phyloP scores from a whole-genome alignment of 495 filamentous ascomycete genomes.

The Margaritispora aquatica region DNA sequence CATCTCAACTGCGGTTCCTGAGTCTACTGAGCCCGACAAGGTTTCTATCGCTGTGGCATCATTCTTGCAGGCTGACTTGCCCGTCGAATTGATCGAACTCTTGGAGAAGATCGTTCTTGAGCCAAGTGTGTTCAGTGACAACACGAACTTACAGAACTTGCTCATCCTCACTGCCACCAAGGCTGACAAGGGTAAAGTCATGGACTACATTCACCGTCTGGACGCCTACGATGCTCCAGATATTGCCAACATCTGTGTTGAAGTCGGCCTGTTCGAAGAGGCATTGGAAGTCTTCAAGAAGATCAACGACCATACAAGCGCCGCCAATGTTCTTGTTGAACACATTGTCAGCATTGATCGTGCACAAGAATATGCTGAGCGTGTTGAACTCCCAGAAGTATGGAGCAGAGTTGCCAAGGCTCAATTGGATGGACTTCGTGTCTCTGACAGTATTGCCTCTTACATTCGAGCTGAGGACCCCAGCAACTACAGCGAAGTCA shows the following conservation, averaged over 20 bases:
- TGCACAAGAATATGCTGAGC: constrained; percentile 93
- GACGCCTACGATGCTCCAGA: constrained; percentile 86
- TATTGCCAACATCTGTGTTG: constrained; percentile 88
- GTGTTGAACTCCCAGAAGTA: constrained; percentile 92
- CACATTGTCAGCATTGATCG: constrained; percentile 98
- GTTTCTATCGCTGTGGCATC: constrained; percentile 92
- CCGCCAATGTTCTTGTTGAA: constrained; percentile 89
- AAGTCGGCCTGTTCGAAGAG: constrained; percentile 91
- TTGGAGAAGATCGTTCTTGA: constrained; percentile 99
- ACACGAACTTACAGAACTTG: constrained; percentile 90
- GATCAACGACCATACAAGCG: constrained; percentile 78
- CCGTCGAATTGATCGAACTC: constrained; percentile 91
- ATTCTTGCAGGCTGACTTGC: constrained; percentile 85
- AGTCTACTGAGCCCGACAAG: constrained; percentile 89
- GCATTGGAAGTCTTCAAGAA: constrained; percentile 99
- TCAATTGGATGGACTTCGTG: constrained; percentile 91
- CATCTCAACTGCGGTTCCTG: constrained; percentile 92
- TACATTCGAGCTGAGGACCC: constrained; percentile 95
- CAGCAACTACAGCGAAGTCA: constrained; percentile 90
- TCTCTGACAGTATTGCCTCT: constrained; percentile 89
- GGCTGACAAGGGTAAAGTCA: constrained; percentile 89
- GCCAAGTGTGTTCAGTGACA: constrained; percentile 95
- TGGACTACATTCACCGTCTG: constrained; percentile 94
- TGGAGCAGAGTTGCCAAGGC: constrained; percentile 99
- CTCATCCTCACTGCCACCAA: constrained; percentile 96